phyloP scores from a whole-genome alignment of 371 early-diverging fungal genomes.

The Paraphysoderma sedebokerense region DNA sequence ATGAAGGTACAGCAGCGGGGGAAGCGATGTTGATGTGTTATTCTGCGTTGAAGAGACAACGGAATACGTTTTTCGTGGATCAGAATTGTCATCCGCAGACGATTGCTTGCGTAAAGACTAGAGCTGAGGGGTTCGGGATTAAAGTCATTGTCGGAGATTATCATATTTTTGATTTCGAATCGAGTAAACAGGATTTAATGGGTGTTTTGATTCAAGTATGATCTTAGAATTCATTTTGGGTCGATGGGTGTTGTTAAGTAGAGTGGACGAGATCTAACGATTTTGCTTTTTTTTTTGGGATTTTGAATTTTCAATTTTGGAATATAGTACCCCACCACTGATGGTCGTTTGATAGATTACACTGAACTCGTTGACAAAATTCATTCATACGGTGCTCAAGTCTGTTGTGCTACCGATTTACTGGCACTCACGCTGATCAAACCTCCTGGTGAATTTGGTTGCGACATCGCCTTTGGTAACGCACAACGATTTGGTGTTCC shows the following conservation, averaged over 20 bases:
- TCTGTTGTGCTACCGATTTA: slow-evolving; percentile 81
- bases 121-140: slow-evolving; percentile 87
- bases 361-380: slow-evolving; percentile 50
- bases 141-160: slow-evolving; percentile 68
- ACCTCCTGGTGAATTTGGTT: slow-evolving; percentile 87
- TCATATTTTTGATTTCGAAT: slow-evolving; percentile 52
- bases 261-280: not conserved
- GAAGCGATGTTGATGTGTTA: slow-evolving; percentile 92
- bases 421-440: slow-evolving; percentile 80
- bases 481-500: slow-evolving; percentile 95
- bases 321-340: slow-evolving; percentile 75
- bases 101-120: slow-evolving; percentile 71
- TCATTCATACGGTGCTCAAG: slow-evolving; percentile 56
- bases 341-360: slow-evolving; percentile 68
- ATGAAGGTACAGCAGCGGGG: slow-evolving; percentile 95
- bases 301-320: not conserved
- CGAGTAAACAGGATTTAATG: slow-evolving; percentile 51
- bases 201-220: slow-evolving; percentile 64
- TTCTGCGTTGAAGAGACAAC: slow-evolving; percentile 42
- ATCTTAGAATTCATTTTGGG: not conserved
- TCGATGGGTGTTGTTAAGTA: not conserved
- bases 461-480: slow-evolving; percentile 91
- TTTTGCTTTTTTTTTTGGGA: not conserved
- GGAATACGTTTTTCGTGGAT: slow-evolving; percentile 80
- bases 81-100: slow-evolving; percentile 86